Percentiles rank a stretch among this genome's conserved stretches.
Evolutionary conservation across 2,329 filamentous ascomycete genomes (phyloP).

Genomic region (Mycosphaerella arachidis): DNA sequence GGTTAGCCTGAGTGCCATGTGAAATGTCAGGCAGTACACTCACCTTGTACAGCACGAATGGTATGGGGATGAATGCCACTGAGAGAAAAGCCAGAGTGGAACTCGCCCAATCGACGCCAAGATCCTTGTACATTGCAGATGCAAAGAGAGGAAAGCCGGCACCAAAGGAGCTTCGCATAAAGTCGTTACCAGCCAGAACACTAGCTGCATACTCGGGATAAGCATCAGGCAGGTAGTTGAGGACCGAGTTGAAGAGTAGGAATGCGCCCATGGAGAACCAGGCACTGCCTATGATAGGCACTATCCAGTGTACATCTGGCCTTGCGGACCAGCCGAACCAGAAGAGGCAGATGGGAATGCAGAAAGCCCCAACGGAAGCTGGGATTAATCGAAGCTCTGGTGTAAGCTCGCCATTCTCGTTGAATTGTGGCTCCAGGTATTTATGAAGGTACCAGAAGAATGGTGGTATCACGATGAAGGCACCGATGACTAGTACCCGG

Average conservation of each 20-base stretch:
- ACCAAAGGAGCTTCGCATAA: constrained; percentile 41
- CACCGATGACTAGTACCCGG: constrained; percentile 28
- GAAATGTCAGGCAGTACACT: background rate
- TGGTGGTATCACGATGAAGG: constrained; percentile 35
- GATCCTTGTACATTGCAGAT: constrained; percentile 35
- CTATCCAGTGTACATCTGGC: constrained; percentile 37
- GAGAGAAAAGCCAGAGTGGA: constrained; percentile 39
- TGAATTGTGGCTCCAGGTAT: constrained; percentile 39
- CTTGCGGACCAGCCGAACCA: constrained; percentile 42
- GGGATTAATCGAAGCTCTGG: constrained; percentile 39
- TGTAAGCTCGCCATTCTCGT: constrained; percentile 37
- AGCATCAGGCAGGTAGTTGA: constrained; percentile 43
- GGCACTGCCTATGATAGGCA: constrained; percentile 36
- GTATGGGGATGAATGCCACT: constrained; percentile 44
- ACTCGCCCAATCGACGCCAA: constrained; percentile 42
- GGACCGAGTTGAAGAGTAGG: constrained; percentile 46
- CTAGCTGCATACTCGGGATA: constrained; percentile 42
- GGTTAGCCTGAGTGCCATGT: constrained; percentile 2
- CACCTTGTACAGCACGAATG: constrained; percentile 41
- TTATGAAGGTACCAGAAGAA: constrained; percentile 38
- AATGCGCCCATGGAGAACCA: constrained; percentile 38
- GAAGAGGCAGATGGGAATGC: constrained; percentile 42
- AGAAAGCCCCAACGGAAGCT: constrained; percentile 37
- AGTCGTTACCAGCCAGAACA: constrained; percentile 43
- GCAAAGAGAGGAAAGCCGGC: constrained; percentile 42